Evolutionary conservation across 2,329 filamentous ascomycete genomes (phyloP).

Genomic region (Ceratocystis eucalypticola): DNA sequence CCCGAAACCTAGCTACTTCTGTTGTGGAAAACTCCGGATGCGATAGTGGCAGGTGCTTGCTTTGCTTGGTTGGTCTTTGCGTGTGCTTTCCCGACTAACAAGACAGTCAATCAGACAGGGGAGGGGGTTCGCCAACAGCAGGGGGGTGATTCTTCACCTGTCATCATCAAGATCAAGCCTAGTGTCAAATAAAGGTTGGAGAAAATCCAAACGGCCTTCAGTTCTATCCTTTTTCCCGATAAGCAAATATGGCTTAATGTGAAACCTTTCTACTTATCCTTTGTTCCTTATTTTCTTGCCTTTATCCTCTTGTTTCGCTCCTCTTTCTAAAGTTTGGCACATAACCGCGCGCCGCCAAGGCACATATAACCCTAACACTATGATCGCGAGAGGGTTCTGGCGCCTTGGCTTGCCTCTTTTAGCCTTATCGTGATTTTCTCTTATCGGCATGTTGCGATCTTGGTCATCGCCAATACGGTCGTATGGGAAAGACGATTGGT

Average conservation of each 20-base stretch:
- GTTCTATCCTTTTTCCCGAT: not conserved
- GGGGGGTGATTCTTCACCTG: not conserved
- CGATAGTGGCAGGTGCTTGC: not conserved
- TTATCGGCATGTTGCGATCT: not conserved
- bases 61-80: not conserved
- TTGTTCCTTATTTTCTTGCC: not conserved
- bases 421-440: slow-evolving; percentile 9
- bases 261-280: not conserved
- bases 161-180: not conserved
- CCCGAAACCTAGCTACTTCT: too few species aligned
- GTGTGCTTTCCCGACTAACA: not conserved
- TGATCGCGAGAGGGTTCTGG: not conserved
- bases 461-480: not conserved
- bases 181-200: not conserved
- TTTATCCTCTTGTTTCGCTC: not conserved
- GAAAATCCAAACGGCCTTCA: not conserved
- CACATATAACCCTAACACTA: not conserved
- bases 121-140: not conserved
- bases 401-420: slow-evolving; percentile 6
- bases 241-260: not conserved
- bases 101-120: not conserved
- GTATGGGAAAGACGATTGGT: not conserved
- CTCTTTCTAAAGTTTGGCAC: not conserved
- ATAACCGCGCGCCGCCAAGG: not conserved
- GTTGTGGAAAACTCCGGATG: not conserved